Evolutionary conservation across 2,329 filamentous ascomycete genomes (phyloP).

Genomic region (Ascochyta rabiei): DNA sequence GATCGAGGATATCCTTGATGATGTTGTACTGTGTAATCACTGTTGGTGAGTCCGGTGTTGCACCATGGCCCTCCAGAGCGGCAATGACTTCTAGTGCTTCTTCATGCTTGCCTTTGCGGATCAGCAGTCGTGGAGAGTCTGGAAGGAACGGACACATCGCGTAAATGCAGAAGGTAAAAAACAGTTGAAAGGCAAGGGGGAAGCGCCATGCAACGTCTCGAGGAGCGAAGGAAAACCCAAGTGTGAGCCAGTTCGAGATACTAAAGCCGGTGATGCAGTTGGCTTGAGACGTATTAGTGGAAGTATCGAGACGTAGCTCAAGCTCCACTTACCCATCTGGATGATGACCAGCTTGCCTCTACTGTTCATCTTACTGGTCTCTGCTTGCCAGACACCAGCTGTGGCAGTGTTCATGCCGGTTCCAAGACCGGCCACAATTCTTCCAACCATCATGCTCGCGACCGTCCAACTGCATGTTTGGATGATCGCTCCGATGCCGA

Average conservation of each 20-base stretch:
- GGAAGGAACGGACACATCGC: constrained; percentile 54
- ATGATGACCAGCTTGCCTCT: constrained; percentile 56
- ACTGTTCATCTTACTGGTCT: constrained; percentile 54
- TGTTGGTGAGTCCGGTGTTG: constrained; percentile 43
- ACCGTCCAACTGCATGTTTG: constrained; percentile 47
- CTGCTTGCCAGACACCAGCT: constrained; percentile 55
- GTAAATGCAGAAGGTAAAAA: constrained; percentile 64
- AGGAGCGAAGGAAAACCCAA: constrained; percentile 50
- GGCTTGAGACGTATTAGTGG: constrained; percentile 29
- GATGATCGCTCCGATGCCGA: constrained; percentile 46
- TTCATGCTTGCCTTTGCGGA: constrained; percentile 59
- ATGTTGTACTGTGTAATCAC: constrained; percentile 46
- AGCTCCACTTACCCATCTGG: constrained; percentile 43
- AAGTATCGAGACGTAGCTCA: no score
- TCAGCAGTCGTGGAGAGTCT: constrained; percentile 55
- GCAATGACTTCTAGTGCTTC: constrained; percentile 46
- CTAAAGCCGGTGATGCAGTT: constrained; percentile 53
- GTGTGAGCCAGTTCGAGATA: constrained; percentile 52
- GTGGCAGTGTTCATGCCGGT: constrained; percentile 59
- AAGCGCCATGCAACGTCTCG: constrained; percentile 50
- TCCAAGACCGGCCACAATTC: constrained; percentile 54
- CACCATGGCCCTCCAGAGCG: constrained; percentile 48
- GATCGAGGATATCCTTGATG: constrained; percentile 51
- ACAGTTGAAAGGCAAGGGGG: constrained; percentile 62
- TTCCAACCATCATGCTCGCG: constrained; percentile 47